Conservation (phyloP, 2,329 filamentous ascomycete species). For the Colletotrichum sp. region DNA sequence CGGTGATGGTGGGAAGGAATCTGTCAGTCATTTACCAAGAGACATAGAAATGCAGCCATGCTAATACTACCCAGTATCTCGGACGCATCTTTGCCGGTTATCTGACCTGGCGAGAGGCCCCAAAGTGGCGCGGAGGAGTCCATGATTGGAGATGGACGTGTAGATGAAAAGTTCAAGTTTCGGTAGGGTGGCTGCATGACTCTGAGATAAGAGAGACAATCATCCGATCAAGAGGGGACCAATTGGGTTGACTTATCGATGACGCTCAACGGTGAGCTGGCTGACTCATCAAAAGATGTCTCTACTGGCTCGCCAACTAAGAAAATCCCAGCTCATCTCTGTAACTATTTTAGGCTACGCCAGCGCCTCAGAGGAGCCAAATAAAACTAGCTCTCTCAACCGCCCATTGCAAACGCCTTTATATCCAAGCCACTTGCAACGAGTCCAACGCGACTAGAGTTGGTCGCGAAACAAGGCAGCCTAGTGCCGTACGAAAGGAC, state of each 20-base stretch:
- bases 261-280: background rate
- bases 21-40: background rate
- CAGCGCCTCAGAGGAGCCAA: background rate
- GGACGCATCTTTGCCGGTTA: background rate
- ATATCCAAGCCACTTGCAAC: background rate
- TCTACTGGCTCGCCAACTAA: background rate
- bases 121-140: background rate
- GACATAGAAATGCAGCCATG: conserved; percentile 16
- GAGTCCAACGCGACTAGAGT: rapidly evolving
- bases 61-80: conserved; percentile 16
- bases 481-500: background rate
- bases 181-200: background rate
- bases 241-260: background rate
- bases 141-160: background rate
- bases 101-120: background rate
- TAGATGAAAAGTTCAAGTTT: background rate
- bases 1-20: background rate
- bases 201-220: background rate
- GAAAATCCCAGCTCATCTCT: background rate
- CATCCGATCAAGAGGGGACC: background rate
- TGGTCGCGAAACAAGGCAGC: background rate
- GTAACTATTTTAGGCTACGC: background rate
- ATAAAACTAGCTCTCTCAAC: background rate
- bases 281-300: background rate
- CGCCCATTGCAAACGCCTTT: background rate